Evolutionary conservation across 129 eudicot species (phyloP).

Genomic region (Escallonia herrerae): DNA sequence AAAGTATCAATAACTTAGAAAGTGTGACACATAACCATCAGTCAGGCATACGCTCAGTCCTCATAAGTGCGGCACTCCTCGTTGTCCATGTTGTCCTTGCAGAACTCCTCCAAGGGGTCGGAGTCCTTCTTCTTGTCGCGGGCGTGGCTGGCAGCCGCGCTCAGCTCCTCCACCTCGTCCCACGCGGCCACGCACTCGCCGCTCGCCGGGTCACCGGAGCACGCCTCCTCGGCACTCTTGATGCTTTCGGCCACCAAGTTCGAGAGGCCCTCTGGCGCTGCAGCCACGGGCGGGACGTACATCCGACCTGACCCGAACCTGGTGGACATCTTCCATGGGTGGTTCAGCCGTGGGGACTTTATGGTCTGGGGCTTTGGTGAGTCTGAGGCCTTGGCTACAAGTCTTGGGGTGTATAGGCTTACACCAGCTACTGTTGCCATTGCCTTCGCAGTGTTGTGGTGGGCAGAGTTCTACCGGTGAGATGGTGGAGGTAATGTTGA

Average conservation of each 20-base stretch:
- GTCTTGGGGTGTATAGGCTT: slow-evolving; percentile 44
- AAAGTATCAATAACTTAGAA: slow-evolving; percentile 1
- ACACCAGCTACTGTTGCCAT: slow-evolving; percentile 50
- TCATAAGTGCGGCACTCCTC: slow-evolving; percentile 94
- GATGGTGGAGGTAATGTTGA: slow-evolving; percentile 4
- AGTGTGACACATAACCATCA: background rate
- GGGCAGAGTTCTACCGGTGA: too few species aligned
- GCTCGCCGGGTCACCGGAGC: slow-evolving; percentile 62
- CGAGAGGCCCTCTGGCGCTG: slow-evolving; percentile 59
- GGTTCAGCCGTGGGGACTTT: slow-evolving; percentile 23
- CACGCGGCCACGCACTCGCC: slow-evolving; percentile 93
- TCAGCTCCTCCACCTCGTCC: slow-evolving; percentile 97
- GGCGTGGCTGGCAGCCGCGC: slow-evolving; percentile 89
- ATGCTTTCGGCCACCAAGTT: slow-evolving; percentile 76
- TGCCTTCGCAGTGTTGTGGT: background rate
- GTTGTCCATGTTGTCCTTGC: slow-evolving; percentile 83
- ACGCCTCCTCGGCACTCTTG: slow-evolving; percentile 56
- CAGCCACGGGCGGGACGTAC: slow-evolving; percentile 25
- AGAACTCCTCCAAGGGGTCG: slow-evolving; percentile 69
- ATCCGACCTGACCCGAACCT: slow-evolving; percentile 24
- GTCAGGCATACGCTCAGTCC: slow-evolving; percentile 17
- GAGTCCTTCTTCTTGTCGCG: slow-evolving; percentile 56
- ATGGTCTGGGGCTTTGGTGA: slow-evolving; percentile 12
- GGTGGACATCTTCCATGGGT: slow-evolving; percentile 24
- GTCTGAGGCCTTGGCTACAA: slow-evolving; percentile 33